These are phyloP conservation scores for Phallus indusiatus DNA, from an alignment of 768 basidiomycete species.

Conservation along the genomic window DNA sequence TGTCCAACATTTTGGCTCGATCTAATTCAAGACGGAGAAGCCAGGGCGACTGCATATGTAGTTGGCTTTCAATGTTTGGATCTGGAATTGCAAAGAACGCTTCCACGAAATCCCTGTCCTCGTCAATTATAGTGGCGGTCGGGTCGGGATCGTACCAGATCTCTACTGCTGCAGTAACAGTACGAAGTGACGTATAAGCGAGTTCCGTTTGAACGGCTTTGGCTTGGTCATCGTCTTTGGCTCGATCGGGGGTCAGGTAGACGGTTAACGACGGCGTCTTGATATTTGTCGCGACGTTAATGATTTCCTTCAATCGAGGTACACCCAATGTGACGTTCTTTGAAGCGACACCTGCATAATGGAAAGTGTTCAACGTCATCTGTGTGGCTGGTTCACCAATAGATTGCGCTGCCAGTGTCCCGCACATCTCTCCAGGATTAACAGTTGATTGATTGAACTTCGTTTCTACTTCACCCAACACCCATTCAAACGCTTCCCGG, in stretches of 20 bases:
- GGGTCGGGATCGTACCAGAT: slow-evolving; percentile 98
- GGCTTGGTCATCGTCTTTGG: slow-evolving; percentile 50
- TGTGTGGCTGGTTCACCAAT: slow-evolving; percentile 99
- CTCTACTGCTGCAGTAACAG: slow-evolving; percentile 90
- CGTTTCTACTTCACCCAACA: slow-evolving; percentile 88
- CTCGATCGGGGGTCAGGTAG: slow-evolving; percentile 68
- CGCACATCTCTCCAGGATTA: slow-evolving; percentile 98
- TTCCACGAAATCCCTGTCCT: slow-evolving; percentile 91
- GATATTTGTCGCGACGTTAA: slow-evolving; percentile 98
- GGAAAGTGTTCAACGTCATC: slow-evolving; percentile 99
- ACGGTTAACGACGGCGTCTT: slow-evolving; percentile 96
- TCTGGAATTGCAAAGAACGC: slow-evolving; percentile 99
- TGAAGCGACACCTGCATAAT: slow-evolving; percentile 99
- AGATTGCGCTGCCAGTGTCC: slow-evolving; percentile 94
- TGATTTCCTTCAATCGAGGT: slow-evolving; percentile 97
- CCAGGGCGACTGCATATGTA: slow-evolving; percentile 94
- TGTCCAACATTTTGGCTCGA: slow-evolving; percentile 95
- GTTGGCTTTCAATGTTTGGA: slow-evolving; percentile 85
- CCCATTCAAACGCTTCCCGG: slow-evolving; percentile 95
- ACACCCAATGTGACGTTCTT: slow-evolving; percentile 99
- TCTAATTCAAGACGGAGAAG: slow-evolving; percentile 93
- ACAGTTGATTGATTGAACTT: slow-evolving; percentile 92
- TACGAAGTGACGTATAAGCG: slow-evolving; percentile 87
- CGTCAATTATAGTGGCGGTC: slow-evolving; percentile 87
- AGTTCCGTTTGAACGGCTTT: slow-evolving; percentile 91